Base-by-base conservation (phyloP, 2,329 filamentous ascomycete species). In the Aspergillaceae sp. region DNA sequence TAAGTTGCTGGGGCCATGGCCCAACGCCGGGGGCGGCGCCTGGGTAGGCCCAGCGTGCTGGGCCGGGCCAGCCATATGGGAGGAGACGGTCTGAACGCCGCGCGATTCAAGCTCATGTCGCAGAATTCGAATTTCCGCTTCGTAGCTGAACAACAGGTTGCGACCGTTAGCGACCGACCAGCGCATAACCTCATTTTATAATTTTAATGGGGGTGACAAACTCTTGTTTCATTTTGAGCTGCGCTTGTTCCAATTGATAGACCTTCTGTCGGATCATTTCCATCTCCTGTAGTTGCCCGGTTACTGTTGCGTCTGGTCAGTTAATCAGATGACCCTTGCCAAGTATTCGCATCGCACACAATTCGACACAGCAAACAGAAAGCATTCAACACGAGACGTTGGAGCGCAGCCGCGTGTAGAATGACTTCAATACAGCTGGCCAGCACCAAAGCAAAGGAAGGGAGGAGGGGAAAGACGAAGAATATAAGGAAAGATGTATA, bases 211-310 rank as follows among this genome's bases (percentile, higher is more conserved):
- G 10, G 11, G 34, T 34, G 46, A 71, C 84, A 65, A 75, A 97
- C 91, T 96, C 94, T 68, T 83, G 78, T 74, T 97, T 97, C 62
- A 96, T 82, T 44, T 80, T 81, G 59, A 91, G 78, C 62, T 97
- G 92, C 42, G 84, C 81, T 65, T 94, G 89, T 68, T 98, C 92
- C 67, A 98, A 82, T 58, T 87, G 81, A 62, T 88, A 96, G 49
- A 98, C 87, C 70, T 95, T 96, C 64, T 90, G 85, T 52, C 90
- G 79, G 42, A 98, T 88, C 61, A 95, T 79, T 65, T 95, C 87
- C 78, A 97, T 92, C 71, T 98, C 92, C 61, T 91, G 84, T 54
- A 96, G 84, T 67, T 98, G 92, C 42, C 83, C 80, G 48, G 87
- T 83, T 63, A 97, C 92, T 96, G 67, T 38, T 38, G 36, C 36